Conservation (phyloP, 345 rosid genomes). For the Gossypium stocksii region DNA sequence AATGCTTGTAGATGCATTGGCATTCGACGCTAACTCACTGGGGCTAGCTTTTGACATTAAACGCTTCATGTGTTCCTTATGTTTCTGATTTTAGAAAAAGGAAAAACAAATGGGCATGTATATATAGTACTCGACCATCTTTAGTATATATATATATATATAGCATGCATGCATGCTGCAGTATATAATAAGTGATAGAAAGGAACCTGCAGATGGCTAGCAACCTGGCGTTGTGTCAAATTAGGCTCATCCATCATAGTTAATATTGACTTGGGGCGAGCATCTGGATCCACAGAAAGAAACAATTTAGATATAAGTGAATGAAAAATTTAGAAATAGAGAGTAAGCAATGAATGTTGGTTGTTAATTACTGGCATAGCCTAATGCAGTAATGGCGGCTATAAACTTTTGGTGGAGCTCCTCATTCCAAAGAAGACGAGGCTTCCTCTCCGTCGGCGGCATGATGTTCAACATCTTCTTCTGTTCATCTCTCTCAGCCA, state of each 20-base stretch:
- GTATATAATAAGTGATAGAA: background rate
- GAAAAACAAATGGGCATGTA: background rate
- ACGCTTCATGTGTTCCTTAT: slow-evolving; percentile 30
- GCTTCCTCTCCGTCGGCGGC: background rate
- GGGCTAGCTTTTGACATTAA: background rate
- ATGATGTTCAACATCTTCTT: too few relatives aligned
- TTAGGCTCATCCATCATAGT: slow-evolving; percentile 39
- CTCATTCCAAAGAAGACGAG: slow-evolving; percentile 25
- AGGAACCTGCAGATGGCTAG: slow-evolving; percentile 57
- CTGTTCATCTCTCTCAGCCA: background rate
- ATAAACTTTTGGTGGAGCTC: slow-evolving; percentile 44
- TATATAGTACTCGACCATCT: background rate
- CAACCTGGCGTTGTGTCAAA: slow-evolving; percentile 44
- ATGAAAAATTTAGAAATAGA: background rate
- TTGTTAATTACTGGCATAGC: slow-evolving; percentile 24
- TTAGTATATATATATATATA: too few relatives aligned
- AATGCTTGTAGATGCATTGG: background rate
- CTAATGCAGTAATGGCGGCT: slow-evolving; percentile 34
- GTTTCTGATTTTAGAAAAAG: slow-evolving; percentile 32
- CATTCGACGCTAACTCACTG: background rate
- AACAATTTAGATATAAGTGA: background rate
- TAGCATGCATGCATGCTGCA: too few relatives aligned
- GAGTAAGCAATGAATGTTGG: background rate
- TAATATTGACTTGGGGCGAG: slow-evolving; percentile 39
- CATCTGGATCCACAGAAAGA: slow-evolving; percentile 27